Base-by-base conservation (phyloP, 306 rosid genomes). In the Acacia melanoxylon region DNA sequence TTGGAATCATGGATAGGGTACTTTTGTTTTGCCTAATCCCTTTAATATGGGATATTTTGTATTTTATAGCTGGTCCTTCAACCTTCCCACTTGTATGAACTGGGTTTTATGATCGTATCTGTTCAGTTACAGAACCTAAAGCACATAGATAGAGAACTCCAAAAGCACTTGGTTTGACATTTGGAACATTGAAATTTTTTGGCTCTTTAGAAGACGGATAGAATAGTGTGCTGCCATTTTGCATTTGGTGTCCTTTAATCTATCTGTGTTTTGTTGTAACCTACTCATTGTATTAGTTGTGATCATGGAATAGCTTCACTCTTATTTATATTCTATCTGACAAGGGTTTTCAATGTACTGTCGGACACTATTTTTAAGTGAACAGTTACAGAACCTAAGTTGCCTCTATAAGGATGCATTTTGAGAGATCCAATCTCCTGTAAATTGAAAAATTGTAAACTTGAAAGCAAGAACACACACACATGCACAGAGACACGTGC, bases 1-100 rank as follows among this genome's bases (percentile, higher is more conserved):
- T 67, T 44, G 58, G 68, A 81, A 37, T 49, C 17, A 6, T 13
- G 41, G 67, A 85, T 82, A 86, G 51, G 88, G 89, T 89, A 90
- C 45, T 54, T 77, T 42, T 73, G 68, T 41, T 72, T 68, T 79
- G 27, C 19, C 24, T 11, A 22, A 12, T 12, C 66, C n/a, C 68
- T 59, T 46, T 85, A 74, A 6, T 45, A 63, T 19, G 6, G 77
- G 72, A 66, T 42, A 37, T 59, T 14, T 80, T 76, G 33, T 29
- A 41, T 46, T 46, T 67, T 59, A 12, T 54, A 54, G 44, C 68
- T 52, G 20, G 19, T 31, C 75, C 40, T 75, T 52, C 29, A 15
- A 67, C 49, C 33, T 74, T 33, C 10, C 37, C 17, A 19, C 40
- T 15, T 74, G 16, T 44, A 29, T 41, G 35, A 13, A 54, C 27